These are phyloP conservation scores for Oropetium thomaeum DNA, from an alignment of 176 grass and related monocot genomes.

Conservation along the genomic window DNA sequence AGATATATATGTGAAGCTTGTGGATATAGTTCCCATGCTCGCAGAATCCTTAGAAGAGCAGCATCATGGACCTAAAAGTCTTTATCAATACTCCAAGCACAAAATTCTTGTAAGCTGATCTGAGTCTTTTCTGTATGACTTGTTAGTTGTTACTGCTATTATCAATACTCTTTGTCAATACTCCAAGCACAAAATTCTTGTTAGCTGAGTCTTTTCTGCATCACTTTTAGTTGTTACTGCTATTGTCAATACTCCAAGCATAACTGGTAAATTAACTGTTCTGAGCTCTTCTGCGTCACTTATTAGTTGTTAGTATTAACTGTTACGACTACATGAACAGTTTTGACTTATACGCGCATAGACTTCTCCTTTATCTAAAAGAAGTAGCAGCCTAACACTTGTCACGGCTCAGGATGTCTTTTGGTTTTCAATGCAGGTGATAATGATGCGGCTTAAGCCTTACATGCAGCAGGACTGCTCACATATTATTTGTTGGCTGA, in stretches of 20 bases:
- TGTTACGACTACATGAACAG: constrained; percentile 6
- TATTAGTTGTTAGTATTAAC: neutral
- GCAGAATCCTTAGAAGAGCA: constrained; percentile 44
- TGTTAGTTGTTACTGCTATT: neutral
- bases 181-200: too few species aligned
- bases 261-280: constrained; percentile 58
- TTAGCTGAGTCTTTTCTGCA: too few species aligned
- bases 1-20: constrained; percentile 46
- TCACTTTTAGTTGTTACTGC: too few species aligned
- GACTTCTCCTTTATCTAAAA: constrained; percentile 3
- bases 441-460: constrained; percentile 68
- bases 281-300: neutral
- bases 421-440: constrained; percentile 54
- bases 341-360: neutral
- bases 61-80: constrained; percentile 24
- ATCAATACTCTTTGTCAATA: too few species aligned
- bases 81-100: constrained; percentile 63
- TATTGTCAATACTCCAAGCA: constrained; percentile 62
- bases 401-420: neutral
- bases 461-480: constrained; percentile 42
- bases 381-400: constrained; percentile 11
- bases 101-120: constrained; percentile 60
- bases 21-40: constrained; percentile 58
- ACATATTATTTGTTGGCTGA: constrained; percentile 55
- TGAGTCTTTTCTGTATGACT: neutral